Percentiles rank a stretch among this genome's conserved stretches.
These are phyloP conservation scores for Intubia oerlemansii DNA, from an alignment of 2,329 filamentous ascomycete species.

Conservation along the genomic window DNA sequence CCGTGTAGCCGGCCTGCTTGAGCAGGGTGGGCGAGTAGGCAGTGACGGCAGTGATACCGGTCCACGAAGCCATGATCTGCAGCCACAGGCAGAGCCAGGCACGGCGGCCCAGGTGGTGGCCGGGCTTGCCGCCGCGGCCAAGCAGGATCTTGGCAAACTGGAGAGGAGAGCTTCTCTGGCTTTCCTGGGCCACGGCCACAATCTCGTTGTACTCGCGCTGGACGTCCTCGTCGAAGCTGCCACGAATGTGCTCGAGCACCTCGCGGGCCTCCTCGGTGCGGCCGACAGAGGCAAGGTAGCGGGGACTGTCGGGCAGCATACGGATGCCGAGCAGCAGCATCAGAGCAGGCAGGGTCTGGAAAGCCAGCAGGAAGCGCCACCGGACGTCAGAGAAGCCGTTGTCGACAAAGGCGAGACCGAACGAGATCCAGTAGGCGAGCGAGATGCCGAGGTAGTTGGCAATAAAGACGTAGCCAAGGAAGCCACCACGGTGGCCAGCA, in stretches of 20 bases:
- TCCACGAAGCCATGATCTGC: constrained; percentile 22
- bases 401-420: constrained; percentile 11
- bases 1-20: constrained; percentile 14
- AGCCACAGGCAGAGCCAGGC: constrained; percentile 18
- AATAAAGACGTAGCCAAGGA: constrained; percentile 26
- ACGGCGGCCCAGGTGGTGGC: constrained; percentile 18
- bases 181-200: constrained; percentile 18
- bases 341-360: constrained; percentile 20
- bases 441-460: constrained; percentile 30
- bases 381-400: constrained; percentile 13
- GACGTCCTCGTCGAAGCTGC: constrained; percentile 14
- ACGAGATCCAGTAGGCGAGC: constrained; percentile 18
- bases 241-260: constrained; percentile 13
- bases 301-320: constrained; percentile 23
- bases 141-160: constrained; percentile 17
- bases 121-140: constrained; percentile 14
- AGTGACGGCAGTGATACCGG: constrained; percentile 20
- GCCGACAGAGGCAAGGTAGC: constrained; percentile 11
- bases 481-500: constrained; percentile 22
- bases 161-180: constrained; percentile 16
- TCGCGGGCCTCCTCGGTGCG: constrained; percentile 12
- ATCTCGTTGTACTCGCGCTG: constrained; percentile 19
- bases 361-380: constrained; percentile 17
- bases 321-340: constrained; percentile 17
- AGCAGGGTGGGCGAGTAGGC: constrained; percentile 16